Base-by-base conservation (phyloP, 2,329 filamentous ascomycete species). In the Aspergillus sp. region DNA sequence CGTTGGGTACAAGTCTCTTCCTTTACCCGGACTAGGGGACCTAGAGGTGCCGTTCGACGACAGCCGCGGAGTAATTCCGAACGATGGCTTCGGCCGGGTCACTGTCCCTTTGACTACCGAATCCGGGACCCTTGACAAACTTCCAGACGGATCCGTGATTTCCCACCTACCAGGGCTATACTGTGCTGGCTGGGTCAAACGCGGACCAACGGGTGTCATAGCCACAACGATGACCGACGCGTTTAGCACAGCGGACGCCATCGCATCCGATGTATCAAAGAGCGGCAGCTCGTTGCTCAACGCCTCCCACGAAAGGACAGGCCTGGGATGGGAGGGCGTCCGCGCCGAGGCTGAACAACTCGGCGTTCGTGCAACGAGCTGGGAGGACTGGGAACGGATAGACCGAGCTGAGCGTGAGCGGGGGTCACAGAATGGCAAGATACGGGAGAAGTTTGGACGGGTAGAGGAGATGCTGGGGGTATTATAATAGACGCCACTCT, bases 171-270 rank as follows among this genome's bases (percentile, higher is more conserved):
- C 88, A 0, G 91, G 93, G 0, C 75, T 96, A 27, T 99, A 99
- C 76, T 96, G 92, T 64, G 90, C 93, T 15, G 95, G 95, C 0
- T 99, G 95, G 95, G 92, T 97, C 9, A 98, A 98, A 78, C 85
- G 89, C 37, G 95, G 95, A 0, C 93, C 95, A 0, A 97, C 92
- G 0, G 95, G 95, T 2, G 93, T 98, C 3, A 99, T 99, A 72
- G 93, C 93, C 1, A 92, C 89, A 30, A 99, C 95, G 0, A 96
- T 99, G 91, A 86, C 89, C 59, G 95, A 99, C 72, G 93, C 95
- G 0, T 99, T 98, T 68, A 83, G 85, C 8, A 96, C 92, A 0
- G 95, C 87, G 1, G 93, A 97, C 70, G 86, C 89, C 3, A 89
- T 99, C 61, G 84, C 84, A 0, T 77, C 83, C n/a, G 95, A 99